phyloP scores from a whole-genome alignment of 331 rosid species.

The Telfairia occidentalis region DNA sequence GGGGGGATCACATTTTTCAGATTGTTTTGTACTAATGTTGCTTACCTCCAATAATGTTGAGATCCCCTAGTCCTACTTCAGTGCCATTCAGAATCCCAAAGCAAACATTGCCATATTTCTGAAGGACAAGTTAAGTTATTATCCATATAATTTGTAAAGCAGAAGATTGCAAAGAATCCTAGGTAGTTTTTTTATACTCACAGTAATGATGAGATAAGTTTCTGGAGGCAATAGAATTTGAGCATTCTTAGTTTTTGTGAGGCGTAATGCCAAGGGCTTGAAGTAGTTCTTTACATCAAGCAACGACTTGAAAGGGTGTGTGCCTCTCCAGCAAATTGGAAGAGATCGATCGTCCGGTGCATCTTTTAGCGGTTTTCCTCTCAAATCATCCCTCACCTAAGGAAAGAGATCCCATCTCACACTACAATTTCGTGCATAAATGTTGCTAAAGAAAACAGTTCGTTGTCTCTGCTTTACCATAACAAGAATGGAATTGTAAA shows the following conservation, averaged over 20 bases:
- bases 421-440: background rate
- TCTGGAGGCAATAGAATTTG: slow-evolving; percentile 43
- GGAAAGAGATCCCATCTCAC: background rate
- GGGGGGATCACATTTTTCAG: background rate
- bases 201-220: slow-evolving; percentile 55
- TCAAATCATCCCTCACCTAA: slow-evolving; percentile 43
- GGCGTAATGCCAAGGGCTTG: slow-evolving; percentile 39
- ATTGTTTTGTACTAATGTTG: background rate
- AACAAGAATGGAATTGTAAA: slow-evolving; percentile 29
- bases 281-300: slow-evolving; percentile 35
- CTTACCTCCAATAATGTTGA: slow-evolving; percentile 48
- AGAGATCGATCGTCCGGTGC: slow-evolving; percentile 35
- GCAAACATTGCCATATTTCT: slow-evolving; percentile 24
- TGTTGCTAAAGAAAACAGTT: background rate
- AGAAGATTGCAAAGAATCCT: background rate
- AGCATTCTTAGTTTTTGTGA: slow-evolving; percentile 25
- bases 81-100: slow-evolving; percentile 45
- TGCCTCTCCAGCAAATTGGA: slow-evolving; percentile 72
- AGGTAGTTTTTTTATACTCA: slow-evolving; percentile 25
- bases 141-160: background rate
- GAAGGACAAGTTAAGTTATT: background rate
- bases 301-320: slow-evolving; percentile 41
- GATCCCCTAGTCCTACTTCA: slow-evolving; percentile 26
- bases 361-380: slow-evolving; percentile 39
- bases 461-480: slow-evolving; percentile 31